These are phyloP conservation scores for Penicillium italicum DNA, from an alignment of 2,329 filamentous ascomycete species.

Conservation along the genomic window DNA sequence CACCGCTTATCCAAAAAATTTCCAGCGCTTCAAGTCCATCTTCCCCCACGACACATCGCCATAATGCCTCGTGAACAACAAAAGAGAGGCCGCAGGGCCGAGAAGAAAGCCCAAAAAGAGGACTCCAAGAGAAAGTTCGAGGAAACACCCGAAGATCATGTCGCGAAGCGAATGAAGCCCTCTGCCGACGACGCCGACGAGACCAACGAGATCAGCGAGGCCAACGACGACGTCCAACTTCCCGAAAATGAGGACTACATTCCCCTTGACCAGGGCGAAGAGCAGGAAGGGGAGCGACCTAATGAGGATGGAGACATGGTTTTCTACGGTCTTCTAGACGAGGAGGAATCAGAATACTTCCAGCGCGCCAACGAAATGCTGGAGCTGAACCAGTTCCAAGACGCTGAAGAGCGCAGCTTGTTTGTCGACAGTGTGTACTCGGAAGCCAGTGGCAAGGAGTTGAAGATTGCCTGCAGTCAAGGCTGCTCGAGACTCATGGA, in stretches of 20 bases:
- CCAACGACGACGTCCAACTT: conserved; percentile 16
- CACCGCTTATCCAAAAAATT: conserved; percentile 38
- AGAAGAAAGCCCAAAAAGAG: conserved; percentile 40
- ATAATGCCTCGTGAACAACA: conserved; percentile 48
- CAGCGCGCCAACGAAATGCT: conserved; percentile 83
- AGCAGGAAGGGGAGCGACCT: conserved; percentile 25
- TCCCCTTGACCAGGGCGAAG: conserved; percentile 30
- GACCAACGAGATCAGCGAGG: conserved; percentile 11
- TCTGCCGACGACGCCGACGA: conserved; percentile 21
- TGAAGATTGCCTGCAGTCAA: conserved; percentile 94
- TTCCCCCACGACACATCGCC: conserved; percentile 6
- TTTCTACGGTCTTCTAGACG: conserved; percentile 90
- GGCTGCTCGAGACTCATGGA: conserved; percentile 93
- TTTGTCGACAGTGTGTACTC: conserved; percentile 79
- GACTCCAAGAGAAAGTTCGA: conserved; percentile 39
- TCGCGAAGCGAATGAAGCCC: conserved; percentile 41
- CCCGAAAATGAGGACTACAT: conserved; percentile 37
- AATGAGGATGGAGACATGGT: conserved; percentile 54
- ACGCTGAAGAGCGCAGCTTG: conserved; percentile 65
- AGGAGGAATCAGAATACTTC: conserved; percentile 95
- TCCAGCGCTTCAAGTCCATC: conserved; percentile 15
- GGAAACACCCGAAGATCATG: conserved; percentile 30
- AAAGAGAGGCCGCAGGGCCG: conserved; percentile 46
- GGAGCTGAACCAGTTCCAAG: conserved; percentile 81
- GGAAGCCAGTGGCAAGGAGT: conserved; percentile 85